A percentile compares a stretch with the other conserved stretches of the same genome.
Conservation (phyloP, 192 early-diverging fungal genomes). For the Coemansia sp. region DNA sequence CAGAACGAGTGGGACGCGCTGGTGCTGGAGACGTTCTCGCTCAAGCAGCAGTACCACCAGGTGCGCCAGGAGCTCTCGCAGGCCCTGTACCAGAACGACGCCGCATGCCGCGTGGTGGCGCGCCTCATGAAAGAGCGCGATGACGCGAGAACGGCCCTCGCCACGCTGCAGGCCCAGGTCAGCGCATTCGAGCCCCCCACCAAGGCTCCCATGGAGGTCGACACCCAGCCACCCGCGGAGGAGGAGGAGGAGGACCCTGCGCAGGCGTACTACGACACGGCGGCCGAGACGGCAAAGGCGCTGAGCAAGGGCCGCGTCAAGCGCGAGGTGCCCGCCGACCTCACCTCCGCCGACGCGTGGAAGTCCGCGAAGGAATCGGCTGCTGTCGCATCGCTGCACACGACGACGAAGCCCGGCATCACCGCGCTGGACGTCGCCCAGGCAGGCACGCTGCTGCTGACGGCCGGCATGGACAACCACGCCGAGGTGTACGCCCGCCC, state of each 20-base stretch:
- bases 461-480: slow-evolving; percentile 80
- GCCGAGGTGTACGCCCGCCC: slow-evolving; percentile 68
- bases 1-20: slow-evolving; percentile 98
- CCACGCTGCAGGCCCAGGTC: slow-evolving; percentile 23
- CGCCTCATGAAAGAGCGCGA: slow-evolving; percentile 89
- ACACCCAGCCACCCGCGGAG: not conserved
- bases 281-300: slow-evolving; percentile 51
- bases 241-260: slow-evolving; percentile 3
- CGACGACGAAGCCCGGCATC: slow-evolving; percentile 73
- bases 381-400: slow-evolving; percentile 65
- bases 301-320: slow-evolving; percentile 71
- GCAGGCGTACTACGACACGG: slow-evolving; percentile 29
- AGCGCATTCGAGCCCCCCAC: not conserved
- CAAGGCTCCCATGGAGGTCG: slow-evolving; percentile 33
- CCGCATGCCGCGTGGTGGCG: slow-evolving; percentile 92
- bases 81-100: slow-evolving; percentile 96
- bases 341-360: slow-evolving; percentile 68
- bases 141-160: slow-evolving; percentile 69
- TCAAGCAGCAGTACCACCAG: slow-evolving; percentile 90
- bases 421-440: slow-evolving; percentile 58
- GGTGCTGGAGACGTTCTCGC: slow-evolving; percentile 90
- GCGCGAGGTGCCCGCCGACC: slow-evolving; percentile 78
- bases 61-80: slow-evolving; percentile 90
- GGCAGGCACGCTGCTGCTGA: slow-evolving; percentile 65
- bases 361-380: slow-evolving; percentile 55